phyloP scores from a whole-genome alignment of 164 flowering plant genomes.

The Cinnamomum chago region DNA sequence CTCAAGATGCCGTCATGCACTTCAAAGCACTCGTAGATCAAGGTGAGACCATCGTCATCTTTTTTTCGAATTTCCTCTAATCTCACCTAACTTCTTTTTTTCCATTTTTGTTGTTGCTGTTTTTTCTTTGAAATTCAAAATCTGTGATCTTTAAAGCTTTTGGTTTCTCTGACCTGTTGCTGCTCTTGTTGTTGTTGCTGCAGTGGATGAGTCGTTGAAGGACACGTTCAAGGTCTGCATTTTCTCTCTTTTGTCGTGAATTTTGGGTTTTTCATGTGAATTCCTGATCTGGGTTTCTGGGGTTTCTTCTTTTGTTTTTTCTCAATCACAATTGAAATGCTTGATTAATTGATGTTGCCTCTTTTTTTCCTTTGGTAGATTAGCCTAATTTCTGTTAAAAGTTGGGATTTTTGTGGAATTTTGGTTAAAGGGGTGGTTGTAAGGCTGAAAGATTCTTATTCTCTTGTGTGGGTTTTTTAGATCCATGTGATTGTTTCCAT shows the following conservation, averaged over 20 bases:
- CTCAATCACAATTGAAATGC: neutral
- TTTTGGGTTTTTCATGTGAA: neutral
- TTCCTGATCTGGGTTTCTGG: neutral
- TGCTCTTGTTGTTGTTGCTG: constrained; percentile 10
- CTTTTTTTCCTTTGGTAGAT: neutral
- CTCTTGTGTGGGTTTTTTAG: too few relatives aligned
- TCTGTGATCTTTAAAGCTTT: neutral
- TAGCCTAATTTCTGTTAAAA: neutral
- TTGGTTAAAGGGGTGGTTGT: neutral
- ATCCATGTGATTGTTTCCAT: neutral
- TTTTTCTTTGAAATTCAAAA: neutral
- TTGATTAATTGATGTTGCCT: constrained; percentile 1
- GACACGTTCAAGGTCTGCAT: constrained; percentile 29
- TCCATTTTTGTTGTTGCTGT: too few relatives aligned
- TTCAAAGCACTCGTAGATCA: constrained; percentile 45
- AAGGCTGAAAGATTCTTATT: too few relatives aligned
- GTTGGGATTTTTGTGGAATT: too few relatives aligned
- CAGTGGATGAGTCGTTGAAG: constrained; percentile 31
- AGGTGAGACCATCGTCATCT: constrained; percentile 26
- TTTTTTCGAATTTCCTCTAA: neutral
- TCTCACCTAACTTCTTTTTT: neutral
- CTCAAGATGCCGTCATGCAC: constrained; percentile 48
- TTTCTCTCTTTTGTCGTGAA: neutral
- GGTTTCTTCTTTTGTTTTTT: constrained; percentile 5
- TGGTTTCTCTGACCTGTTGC: neutral